These are phyloP conservation scores for Rhizopus arrhizus DNA, from an alignment of 371 early-diverging fungal genomes.

Conservation along the genomic window DNA sequence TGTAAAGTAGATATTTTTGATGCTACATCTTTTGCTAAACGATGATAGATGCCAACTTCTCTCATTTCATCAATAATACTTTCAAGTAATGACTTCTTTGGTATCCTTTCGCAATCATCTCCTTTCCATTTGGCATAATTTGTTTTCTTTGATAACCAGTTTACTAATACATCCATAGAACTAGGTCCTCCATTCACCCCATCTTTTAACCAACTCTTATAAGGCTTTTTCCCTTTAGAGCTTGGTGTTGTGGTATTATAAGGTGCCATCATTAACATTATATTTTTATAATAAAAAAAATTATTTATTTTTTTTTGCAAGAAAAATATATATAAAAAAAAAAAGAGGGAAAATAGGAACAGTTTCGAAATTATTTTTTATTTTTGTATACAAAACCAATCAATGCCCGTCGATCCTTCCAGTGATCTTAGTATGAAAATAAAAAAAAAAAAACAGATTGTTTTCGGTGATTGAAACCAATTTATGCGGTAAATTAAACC, in stretches of 20 bases:
- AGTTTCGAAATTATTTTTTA: constrained; percentile 6
- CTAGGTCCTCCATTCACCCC: constrained; percentile 53
- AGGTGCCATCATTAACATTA: constrained; percentile 41
- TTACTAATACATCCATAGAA: constrained; percentile 50
- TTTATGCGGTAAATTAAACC: too few relatives aligned
- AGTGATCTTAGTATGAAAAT: too few relatives aligned
- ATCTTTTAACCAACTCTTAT: constrained; percentile 55
- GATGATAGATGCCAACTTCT: constrained; percentile 49
- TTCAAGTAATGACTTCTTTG: constrained; percentile 47
- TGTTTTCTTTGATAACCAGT: constrained; percentile 50
- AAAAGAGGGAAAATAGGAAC: constrained; percentile 10
- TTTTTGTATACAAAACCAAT: constrained; percentile 24
- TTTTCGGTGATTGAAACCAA: too few relatives aligned
- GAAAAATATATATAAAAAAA: constrained; percentile 16
- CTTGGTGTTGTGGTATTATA: constrained; percentile 22
- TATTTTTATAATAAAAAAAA: constrained; percentile 7
- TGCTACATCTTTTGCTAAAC: constrained; percentile 50
- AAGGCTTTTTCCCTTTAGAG: constrained; percentile 47
- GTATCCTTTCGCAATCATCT: constrained; percentile 46
- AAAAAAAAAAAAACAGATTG: too few relatives aligned
- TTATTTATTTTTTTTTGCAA: not conserved
- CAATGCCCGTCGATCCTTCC: constrained; percentile 32
- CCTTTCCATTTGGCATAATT: constrained; percentile 55
- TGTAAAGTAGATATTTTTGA: constrained; percentile 52
- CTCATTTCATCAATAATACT: constrained; percentile 49